These are phyloP conservation scores for Hibiscus tridactylites DNA, from an alignment of 345 rosid species.

Conservation along the genomic window DNA sequence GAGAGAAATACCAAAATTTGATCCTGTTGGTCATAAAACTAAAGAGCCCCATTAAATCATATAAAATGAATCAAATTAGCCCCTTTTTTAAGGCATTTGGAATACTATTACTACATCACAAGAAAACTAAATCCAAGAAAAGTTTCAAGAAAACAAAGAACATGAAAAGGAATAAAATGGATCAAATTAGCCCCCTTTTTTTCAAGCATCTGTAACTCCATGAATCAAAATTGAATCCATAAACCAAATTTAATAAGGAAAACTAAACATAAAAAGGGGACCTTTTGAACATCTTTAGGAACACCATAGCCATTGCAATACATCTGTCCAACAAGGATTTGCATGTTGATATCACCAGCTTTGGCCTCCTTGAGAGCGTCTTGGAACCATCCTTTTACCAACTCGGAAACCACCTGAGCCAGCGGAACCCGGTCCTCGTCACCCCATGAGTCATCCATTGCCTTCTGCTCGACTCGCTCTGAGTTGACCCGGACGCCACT, in stretches of 20 bases:
- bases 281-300: constrained; percentile 67
- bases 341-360: constrained; percentile 68
- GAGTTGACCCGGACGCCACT: constrained; percentile 21
- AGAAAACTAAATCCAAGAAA: not conserved
- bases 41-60: too few relatives aligned
- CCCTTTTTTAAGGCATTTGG: not conserved
- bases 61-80: not conserved
- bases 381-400: constrained; percentile 68
- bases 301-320: constrained; percentile 74
- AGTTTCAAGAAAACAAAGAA: not conserved
- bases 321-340: constrained; percentile 87
- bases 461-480: constrained; percentile 28
- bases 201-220: not conserved
- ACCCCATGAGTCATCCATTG: constrained; percentile 25
- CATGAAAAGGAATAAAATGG: not conserved
- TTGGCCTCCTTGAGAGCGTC: constrained; percentile 73
- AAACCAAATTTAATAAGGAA: not conserved
- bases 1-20: too few relatives aligned
- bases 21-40: too few relatives aligned
- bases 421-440: constrained; percentile 45
- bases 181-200: not conserved
- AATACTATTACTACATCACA: not conserved
- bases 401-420: constrained; percentile 61
- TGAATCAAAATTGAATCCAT: not conserved
- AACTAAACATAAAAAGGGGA: not conserved